Evolutionary conservation across 805 yeast genomes (phyloP).

Genomic region (Ogataea minuta): DNA sequence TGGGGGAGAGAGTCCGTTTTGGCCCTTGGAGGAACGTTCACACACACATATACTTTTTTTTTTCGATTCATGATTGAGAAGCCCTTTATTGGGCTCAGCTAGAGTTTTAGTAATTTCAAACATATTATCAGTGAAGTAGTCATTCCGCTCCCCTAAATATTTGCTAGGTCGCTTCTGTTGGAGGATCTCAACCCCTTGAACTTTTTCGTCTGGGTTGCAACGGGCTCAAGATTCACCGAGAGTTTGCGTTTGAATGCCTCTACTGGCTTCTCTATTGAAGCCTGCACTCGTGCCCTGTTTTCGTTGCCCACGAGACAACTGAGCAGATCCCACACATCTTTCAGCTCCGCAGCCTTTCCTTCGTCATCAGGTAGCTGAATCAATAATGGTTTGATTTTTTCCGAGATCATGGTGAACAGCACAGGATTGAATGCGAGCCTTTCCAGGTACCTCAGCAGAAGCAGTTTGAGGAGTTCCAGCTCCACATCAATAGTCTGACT

Average conservation of each 20-base stretch:
- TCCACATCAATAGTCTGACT: constrained; percentile 10
- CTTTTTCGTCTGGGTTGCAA: constrained; percentile 10
- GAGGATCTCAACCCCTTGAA: constrained; percentile 21
- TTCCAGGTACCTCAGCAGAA: constrained; percentile 13
- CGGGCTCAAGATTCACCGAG: constrained; percentile 8
- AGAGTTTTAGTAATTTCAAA: no score
- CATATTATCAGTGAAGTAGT: neutral
- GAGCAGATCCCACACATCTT: constrained; percentile 20
- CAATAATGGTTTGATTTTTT: constrained; percentile 14
- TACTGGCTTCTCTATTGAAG: neutral
- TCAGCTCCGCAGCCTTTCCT: constrained; percentile 15
- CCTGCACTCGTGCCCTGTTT: constrained; percentile 9
- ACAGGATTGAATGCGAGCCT: constrained; percentile 4
- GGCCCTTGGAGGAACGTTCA: constrained; percentile 9
- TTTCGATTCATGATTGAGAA: no score
- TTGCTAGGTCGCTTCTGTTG: constrained; percentile 18
- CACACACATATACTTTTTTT: constrained; percentile 8
- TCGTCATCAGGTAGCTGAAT: constrained; percentile 4
- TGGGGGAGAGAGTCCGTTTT: constrained; percentile 24
- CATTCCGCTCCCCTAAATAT: constrained; percentile 4
- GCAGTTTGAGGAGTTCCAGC: constrained; percentile 19
- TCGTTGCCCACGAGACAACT: constrained; percentile 19
- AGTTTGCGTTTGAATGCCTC: constrained; percentile 16
- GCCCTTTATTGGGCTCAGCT: constrained; percentile 15
- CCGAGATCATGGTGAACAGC: constrained; percentile 8